Evolutionary conservation across 2,329 filamentous ascomycete species (phyloP).

Genomic region (Pyricularia grisea): DNA sequence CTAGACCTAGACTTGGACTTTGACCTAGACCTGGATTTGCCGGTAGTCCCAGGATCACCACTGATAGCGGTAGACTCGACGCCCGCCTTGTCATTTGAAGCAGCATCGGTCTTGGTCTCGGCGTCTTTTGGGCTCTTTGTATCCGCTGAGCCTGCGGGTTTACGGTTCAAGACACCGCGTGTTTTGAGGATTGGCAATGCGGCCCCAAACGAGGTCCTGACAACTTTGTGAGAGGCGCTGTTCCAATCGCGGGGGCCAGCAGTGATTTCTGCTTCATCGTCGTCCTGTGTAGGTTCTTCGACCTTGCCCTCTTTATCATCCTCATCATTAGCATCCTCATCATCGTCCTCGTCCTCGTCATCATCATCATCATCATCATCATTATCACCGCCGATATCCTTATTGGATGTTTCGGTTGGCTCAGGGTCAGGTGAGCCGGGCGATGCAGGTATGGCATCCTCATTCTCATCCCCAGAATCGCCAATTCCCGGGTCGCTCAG

Average conservation of each 20-base stretch:
- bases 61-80: background rate
- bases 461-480: background rate
- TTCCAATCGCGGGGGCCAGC: constrained; percentile 15
- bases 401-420: background rate
- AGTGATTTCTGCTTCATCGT: constrained; percentile 1
- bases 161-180: background rate
- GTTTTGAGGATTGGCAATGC: background rate
- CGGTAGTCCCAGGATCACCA: background rate
- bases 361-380: background rate
- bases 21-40: background rate
- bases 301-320: background rate
- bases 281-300: background rate
- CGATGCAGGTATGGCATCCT: background rate
- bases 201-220: constrained; percentile 17
- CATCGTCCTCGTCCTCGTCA: background rate
- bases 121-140: background rate
- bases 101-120: background rate
- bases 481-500: background rate
- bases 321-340: background rate
- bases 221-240: constrained; percentile 14
- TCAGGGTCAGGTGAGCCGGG: background rate
- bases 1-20: background rate
- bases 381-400: background rate
- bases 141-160: background rate
- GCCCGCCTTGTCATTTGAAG: background rate